Percentiles rank a stretch among this genome's conserved stretches.
Evolutionary conservation across 2,329 filamentous ascomycete species (phyloP).

Genomic region (Monascus ruber): DNA sequence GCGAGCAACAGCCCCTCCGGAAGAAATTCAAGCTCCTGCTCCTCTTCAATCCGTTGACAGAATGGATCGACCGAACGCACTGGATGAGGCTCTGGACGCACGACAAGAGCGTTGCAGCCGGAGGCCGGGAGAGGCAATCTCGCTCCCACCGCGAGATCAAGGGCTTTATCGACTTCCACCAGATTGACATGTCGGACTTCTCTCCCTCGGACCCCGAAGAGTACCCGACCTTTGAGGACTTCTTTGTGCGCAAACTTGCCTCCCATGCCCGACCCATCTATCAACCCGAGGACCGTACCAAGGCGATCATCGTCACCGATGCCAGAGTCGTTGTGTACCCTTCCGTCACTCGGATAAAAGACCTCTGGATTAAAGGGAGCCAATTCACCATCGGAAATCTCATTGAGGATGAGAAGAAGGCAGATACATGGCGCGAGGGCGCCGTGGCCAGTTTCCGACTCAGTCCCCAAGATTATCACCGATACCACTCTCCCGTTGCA

Average conservation of each 20-base stretch:
- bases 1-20: slow-evolving; percentile 29
- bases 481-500: slow-evolving; percentile 34
- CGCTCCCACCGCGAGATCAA: slow-evolving; percentile 25
- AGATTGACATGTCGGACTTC: slow-evolving; percentile 29
- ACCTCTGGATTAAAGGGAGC: slow-evolving; percentile 35
- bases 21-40: slow-evolving; percentile 33
- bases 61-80: slow-evolving; percentile 31
- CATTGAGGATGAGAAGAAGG: slow-evolving; percentile 22
- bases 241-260: slow-evolving; percentile 27
- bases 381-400: slow-evolving; percentile 33
- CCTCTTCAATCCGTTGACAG: slow-evolving; percentile 31
- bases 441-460: slow-evolving; percentile 32
- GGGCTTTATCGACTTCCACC: slow-evolving; percentile 25
- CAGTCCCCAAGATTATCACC: slow-evolving; percentile 36
- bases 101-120: slow-evolving; percentile 17
- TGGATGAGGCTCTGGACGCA: slow-evolving; percentile 28
- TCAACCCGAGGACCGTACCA: slow-evolving; percentile 11
- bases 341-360: slow-evolving; percentile 20
- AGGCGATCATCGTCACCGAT: slow-evolving; percentile 25
- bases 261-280: slow-evolving; percentile 19
- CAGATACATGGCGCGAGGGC: slow-evolving; percentile 22
- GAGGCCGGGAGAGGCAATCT: slow-evolving; percentile 13
- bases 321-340: slow-evolving; percentile 27
- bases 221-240: slow-evolving; percentile 29
- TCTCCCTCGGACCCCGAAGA: slow-evolving; percentile 22